Conservation (phyloP, 306 rosid genomes). For the Luffa aegyptiaca region DNA sequence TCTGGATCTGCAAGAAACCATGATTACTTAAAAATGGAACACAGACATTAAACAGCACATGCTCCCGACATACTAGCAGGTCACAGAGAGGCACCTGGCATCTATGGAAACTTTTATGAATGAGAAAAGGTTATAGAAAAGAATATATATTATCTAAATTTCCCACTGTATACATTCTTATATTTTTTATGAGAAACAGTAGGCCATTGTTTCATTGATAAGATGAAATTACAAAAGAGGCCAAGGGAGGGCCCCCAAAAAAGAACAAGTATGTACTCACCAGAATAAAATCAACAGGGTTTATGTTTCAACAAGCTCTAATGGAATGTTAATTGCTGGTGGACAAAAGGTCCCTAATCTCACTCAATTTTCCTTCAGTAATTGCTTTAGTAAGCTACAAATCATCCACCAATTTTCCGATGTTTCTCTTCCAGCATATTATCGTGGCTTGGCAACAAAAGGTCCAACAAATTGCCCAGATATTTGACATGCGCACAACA, state of each 20-base stretch:
- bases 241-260: neutral
- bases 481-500: neutral
- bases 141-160: neutral
- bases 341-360: neutral
- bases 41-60: conserved; percentile 5
- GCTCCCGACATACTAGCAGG: neutral
- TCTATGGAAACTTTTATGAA: neutral
- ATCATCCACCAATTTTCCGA: neutral
- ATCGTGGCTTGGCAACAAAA: neutral
- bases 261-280: neutral
- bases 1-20: conserved; percentile 75
- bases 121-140: neutral
- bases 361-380: neutral
- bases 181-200: no score
- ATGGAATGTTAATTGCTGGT: neutral
- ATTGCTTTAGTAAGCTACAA: neutral
- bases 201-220: no score
- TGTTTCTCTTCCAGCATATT: neutral
- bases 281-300: neutral
- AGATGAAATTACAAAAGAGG: no score
- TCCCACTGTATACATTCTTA: neutral
- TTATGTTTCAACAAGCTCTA: neutral
- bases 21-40: conserved; percentile 6
- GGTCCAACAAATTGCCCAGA: neutral
- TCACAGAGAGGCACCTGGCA: neutral